Percentiles rank a stretch among this genome's conserved stretches.
Conservation (phyloP, 108 stramenopile species). For the Epithemia pelagica region DNA sequence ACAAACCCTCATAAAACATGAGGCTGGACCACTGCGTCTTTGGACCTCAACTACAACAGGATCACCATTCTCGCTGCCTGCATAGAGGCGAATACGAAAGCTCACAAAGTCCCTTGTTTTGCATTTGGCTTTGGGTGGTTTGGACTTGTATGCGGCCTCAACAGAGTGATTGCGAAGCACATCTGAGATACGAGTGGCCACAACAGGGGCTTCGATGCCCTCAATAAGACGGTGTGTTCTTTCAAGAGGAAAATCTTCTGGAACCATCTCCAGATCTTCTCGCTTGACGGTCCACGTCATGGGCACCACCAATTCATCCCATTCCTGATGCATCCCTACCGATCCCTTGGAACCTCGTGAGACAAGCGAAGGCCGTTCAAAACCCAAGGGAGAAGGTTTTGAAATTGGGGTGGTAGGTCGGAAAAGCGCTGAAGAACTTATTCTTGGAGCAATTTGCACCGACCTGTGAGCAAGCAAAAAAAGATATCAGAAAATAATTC, state of each 20-base stretch:
- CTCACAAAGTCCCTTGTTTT: constrained; percentile 51
- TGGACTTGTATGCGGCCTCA: constrained; percentile 47
- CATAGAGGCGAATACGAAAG: constrained; percentile 62
- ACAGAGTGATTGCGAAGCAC: constrained; percentile 49
- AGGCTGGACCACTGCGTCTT: constrained; percentile 43
- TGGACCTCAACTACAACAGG: constrained; percentile 68
- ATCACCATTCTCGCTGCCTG: constrained; percentile 32
- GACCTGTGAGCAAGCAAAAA: no score
- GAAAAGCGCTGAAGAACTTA: no score
- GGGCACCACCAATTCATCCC: constrained; percentile 7
- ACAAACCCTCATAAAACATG: constrained; percentile 59
- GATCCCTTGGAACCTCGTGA: no score
- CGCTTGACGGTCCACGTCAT: constrained; percentile 16
- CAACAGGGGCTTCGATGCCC: constrained; percentile 21
- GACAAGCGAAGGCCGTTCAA: no score
- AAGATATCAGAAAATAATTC: no score
- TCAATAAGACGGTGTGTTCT: constrained; percentile 50
- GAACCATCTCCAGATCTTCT: constrained; percentile 24
- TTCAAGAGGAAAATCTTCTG: constrained; percentile 37
- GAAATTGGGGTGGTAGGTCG: no score
- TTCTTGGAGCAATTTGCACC: no score
- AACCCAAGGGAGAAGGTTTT: no score
- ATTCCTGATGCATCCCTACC: constrained; percentile 23
- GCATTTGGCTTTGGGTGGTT: constrained; percentile 55
- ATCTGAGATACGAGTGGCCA: constrained; percentile 52